Conservation (phyloP, 192 early-diverging fungal genomes). For the Gigaspora rosea region DNA sequence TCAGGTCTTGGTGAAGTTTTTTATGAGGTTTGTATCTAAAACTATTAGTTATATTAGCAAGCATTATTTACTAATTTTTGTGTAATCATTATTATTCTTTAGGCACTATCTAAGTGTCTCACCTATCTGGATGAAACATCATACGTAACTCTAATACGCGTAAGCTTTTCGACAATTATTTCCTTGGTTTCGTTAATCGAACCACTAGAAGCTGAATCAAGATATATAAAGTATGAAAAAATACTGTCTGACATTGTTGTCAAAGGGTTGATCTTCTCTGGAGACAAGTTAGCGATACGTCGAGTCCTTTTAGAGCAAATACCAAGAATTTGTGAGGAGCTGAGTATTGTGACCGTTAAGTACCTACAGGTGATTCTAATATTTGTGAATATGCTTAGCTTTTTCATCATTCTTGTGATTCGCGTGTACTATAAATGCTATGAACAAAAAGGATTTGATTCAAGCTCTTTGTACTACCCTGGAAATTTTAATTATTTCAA, state of each 20-base stretch:
- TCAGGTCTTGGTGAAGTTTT: slow-evolving; percentile 33
- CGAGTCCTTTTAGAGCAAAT: slow-evolving; percentile 28
- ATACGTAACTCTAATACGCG: slow-evolving; percentile 9
- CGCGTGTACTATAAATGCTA: too few species aligned
- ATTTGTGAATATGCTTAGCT: not conserved
- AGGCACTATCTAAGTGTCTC: slow-evolving; percentile 21
- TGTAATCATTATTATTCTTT: too few species aligned
- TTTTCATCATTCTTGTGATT: not conserved
- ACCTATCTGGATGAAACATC: slow-evolving; percentile 28
- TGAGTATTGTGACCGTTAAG: slow-evolving; percentile 25
- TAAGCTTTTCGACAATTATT: slow-evolving; percentile 27
- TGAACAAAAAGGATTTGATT: slow-evolving; percentile 5
- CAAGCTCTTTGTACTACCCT: not conserved
- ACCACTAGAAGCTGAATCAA: not conserved
- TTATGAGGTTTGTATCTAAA: not conserved
- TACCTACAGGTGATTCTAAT: slow-evolving; percentile 26
- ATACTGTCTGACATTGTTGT: slow-evolving; percentile 24
- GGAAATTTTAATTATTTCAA: slow-evolving; percentile 14
- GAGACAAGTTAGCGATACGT: slow-evolving; percentile 22
- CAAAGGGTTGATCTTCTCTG: slow-evolving; percentile 19
- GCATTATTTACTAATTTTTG: too few species aligned
- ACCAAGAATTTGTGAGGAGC: not conserved
- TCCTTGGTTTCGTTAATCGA: slow-evolving; percentile 12
- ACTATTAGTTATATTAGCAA: too few species aligned
- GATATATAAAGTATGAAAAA: slow-evolving; percentile 14